Evolutionary conservation across 2,329 filamentous ascomycete species (phyloP), one percentile per base, ranked within the genome.

Genomic region (Aspergillus glaucus): DNA sequence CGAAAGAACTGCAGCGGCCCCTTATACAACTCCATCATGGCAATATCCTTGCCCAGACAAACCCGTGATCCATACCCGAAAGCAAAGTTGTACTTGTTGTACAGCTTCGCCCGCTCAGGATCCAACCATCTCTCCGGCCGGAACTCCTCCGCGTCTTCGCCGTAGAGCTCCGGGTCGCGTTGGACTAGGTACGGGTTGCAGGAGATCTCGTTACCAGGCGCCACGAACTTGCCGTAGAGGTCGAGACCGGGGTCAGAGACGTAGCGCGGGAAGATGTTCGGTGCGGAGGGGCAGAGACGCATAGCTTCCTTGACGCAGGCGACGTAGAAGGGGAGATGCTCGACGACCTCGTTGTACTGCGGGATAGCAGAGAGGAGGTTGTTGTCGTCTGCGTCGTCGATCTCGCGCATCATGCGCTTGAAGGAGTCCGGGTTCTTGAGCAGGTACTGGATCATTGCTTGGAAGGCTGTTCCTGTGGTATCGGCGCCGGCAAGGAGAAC

Each of bases 1-100:
- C 64, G 62, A 55, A 66, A 64, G 49, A 66, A 64, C 63, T 67
- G n/a, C 6, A 42, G 10, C 8, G 64, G 63, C 6, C 59, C 62
- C 64, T 80, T 79, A 58, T 70, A 77, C 45, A 79, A 55, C 62
- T 79, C 77, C 74, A 79, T 76, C 56, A 74, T 67, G 1, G 75
- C 77, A 50, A 80, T 75, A 40, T 76, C 69, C 50, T 69, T 71
- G 0, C 77, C 77, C 40, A 79, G 55, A 48, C 76, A 79, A 10
- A 72, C 64, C 9, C 74, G 62, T 0, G 73, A 58, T 0, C 77
- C 78, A 60, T 76, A 76, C 0, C 76, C 77, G 49, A 79, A 80
- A 0, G 64, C 65, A 59, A 80, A 70, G 49, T 69, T 74, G 47
- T 75, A 75, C 60, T 74, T 76, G 40, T 70, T 68, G 49, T 70